Base-by-base conservation (phyloP, 495 filamentous ascomycete genomes). In the Letharia columbiana region DNA sequence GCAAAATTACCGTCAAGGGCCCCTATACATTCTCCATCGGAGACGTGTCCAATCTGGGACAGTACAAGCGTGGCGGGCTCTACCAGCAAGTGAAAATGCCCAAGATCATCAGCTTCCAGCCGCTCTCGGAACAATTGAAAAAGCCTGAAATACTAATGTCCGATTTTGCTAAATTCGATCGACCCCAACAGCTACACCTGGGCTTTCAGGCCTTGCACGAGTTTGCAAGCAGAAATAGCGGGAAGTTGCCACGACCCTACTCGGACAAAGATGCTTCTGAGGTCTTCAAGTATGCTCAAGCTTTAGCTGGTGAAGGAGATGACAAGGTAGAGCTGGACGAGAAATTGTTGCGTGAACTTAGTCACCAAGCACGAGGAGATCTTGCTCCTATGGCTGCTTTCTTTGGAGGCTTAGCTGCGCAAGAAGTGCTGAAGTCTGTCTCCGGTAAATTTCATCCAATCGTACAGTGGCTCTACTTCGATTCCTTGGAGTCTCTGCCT, bases 71-170 rank as follows among this genome's bases (percentile, higher is more conserved):
- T 50, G 93, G 93, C 35, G 95, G 95, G 64, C 81, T 97, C 47
- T 99, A 86, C 73, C 89, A 86, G 13, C 95, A 99, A 74, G 92
- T 96, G 71, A 99, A 98, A 81, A 96, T 96, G 92, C 92, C 92
- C 42, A 97, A 95, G 78, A 84, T 90, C 59, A 77, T 99, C 70
- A 86, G 96, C 70, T 99, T 98, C 78, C 89, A 94, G 75, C 78
- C 87, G 18, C 80, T 96, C 44, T 82, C 82, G 28, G 79, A 83
- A 52, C 86, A 96, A 67, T 75, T 97, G 44, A 89, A 89, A 74
- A 89, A 91, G 63, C 95, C 95, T 12, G 93, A 96, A 64, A 82
- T 93, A 65, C 77, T 99, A 66, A 83, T 96, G 35, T 96, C 95
- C 23, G 95, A 99, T 74, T 97, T 90, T 71, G 95, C 95, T 76